These are phyloP conservation scores for Fusarium sp. DNA, from an alignment of 2,329 filamentous ascomycete genomes.

Conservation along the genomic window DNA sequence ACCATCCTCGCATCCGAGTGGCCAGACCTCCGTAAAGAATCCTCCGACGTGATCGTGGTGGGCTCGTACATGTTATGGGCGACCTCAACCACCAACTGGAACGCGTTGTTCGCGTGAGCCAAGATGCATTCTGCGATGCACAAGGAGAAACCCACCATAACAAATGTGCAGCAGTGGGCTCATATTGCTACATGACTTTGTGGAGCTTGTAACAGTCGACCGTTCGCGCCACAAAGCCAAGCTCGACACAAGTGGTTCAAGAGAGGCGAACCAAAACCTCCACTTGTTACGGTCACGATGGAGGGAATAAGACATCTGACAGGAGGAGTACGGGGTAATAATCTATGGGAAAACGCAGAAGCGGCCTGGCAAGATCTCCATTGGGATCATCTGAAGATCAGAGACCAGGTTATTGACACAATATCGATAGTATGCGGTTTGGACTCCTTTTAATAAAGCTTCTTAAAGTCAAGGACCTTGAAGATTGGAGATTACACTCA, in stretches of 20 bases:
- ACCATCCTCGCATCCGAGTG: conserved; percentile 41
- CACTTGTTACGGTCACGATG: conserved; percentile 15
- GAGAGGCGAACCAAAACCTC: conserved; percentile 16
- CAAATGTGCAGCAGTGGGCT: conserved; percentile 36
- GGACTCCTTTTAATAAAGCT: conserved; percentile 36
- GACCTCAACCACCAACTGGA: conserved; percentile 41
- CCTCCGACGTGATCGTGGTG: conserved; percentile 33
- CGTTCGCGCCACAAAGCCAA: conserved; percentile 42
- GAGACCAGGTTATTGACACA: conserved; percentile 10
- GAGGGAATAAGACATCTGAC: conserved; percentile 17
- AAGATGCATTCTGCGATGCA: conserved; percentile 32
- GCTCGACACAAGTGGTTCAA: conserved; percentile 29
- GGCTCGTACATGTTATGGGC: conserved; percentile 38
- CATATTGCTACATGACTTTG: conserved; percentile 30
- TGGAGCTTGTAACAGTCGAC: conserved; percentile 29
- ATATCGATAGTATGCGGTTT: conserved; percentile 16
- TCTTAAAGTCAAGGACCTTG: conserved; percentile 33
- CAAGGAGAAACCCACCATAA: conserved; percentile 32
- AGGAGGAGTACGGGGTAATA: not conserved
- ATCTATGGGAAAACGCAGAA: not conserved
- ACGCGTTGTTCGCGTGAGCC: conserved; percentile 29
- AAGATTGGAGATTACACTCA: conserved; percentile 32
- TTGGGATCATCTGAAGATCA: conserved; percentile 38
- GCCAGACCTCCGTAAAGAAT: conserved; percentile 16
- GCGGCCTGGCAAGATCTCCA: conserved; percentile 7